Evolutionary conservation across 2,329 filamentous ascomycete species (phyloP).

Genomic region (Colletotrichum sp.): DNA sequence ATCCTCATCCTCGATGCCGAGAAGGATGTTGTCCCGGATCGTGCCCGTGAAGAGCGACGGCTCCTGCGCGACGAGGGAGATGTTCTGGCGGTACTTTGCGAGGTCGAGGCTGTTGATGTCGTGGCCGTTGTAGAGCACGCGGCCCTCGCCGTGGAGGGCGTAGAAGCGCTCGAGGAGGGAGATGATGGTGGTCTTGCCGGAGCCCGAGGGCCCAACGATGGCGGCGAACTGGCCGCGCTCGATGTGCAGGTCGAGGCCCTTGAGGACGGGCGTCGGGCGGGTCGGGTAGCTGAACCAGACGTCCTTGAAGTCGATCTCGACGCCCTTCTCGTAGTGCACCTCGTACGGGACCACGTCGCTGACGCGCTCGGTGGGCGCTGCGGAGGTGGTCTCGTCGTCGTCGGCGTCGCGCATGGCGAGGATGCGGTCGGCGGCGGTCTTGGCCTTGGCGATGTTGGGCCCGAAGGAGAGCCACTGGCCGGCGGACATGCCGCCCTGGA

Average conservation of each 20-base stretch:
- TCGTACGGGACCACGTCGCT: slow-evolving; percentile 12
- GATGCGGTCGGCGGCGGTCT: slow-evolving; percentile 21
- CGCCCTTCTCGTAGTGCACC: slow-evolving; percentile 24
- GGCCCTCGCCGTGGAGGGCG: not conserved
- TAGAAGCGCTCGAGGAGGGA: slow-evolving; percentile 33
- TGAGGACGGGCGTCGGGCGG: slow-evolving; percentile 10
- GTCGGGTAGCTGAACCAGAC: slow-evolving; percentile 22
- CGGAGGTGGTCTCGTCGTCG: slow-evolving; percentile 47
- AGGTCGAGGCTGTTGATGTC: slow-evolving; percentile 33
- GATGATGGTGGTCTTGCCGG: slow-evolving; percentile 33
- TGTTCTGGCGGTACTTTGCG: slow-evolving; percentile 33
- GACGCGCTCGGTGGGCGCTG: not conserved
- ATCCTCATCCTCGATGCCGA: slow-evolving; percentile 22
- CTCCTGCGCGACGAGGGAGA: slow-evolving; percentile 47
- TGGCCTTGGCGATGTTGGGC: slow-evolving; percentile 22
- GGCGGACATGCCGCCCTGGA: slow-evolving; percentile 22
- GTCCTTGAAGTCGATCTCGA: slow-evolving; percentile 24
- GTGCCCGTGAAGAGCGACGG: slow-evolving; percentile 48
- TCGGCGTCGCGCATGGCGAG: slow-evolving; percentile 15
- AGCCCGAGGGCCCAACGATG: slow-evolving; percentile 66
- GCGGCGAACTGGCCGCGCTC: slow-evolving; percentile 69
- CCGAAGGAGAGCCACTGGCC: slow-evolving; percentile 23
- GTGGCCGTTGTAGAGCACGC: slow-evolving; percentile 24
- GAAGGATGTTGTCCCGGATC: slow-evolving; percentile 29
- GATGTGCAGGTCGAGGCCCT: slow-evolving; percentile 33